A percentile compares a stretch with the other conserved stretches of the same genome.
phyloP scores from a whole-genome alignment of 495 filamentous ascomycete species.

The Penicillium canariense region DNA sequence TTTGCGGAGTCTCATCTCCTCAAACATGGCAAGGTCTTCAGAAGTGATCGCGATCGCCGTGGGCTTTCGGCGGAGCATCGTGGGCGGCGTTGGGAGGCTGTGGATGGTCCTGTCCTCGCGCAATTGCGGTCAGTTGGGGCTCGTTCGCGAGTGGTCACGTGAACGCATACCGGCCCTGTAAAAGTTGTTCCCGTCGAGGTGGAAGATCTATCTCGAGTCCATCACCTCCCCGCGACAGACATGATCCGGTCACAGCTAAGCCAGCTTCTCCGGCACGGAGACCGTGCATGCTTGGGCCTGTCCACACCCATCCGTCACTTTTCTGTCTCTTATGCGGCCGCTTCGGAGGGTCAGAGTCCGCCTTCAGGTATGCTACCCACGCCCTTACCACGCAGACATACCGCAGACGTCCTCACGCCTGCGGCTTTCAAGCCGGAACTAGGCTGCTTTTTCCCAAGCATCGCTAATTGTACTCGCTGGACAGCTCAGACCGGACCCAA shows the following conservation, averaged over 20 bases:
- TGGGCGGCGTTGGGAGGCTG: background rate
- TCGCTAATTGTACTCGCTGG: background rate
- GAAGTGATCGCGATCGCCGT: constrained; percentile 74
- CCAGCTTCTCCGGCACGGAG: constrained; percentile 18
- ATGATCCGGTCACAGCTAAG: constrained; percentile 36
- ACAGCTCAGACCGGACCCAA: background rate
- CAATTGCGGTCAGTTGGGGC: background rate
- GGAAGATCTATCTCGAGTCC: constrained; percentile 1
- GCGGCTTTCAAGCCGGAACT: too few relatives aligned
- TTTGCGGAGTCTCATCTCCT: constrained; percentile 53
- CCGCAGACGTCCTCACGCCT: background rate
- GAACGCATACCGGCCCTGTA: constrained; percentile 8
- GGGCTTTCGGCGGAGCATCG: constrained; percentile 79
- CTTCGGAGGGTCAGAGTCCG: constrained; percentile 19
- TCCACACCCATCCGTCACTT: constrained; percentile 28
- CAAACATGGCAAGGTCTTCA: constrained; percentile 75
- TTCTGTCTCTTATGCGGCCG: constrained; percentile 24
- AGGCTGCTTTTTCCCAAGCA: background rate
- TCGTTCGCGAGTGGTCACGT: constrained; percentile 8
- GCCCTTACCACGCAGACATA: background rate
- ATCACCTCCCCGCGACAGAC: constrained; percentile 13
- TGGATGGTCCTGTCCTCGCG: background rate
- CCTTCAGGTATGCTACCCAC: constrained; percentile 27
- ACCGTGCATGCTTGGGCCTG: constrained; percentile 15
- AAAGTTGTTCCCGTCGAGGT: constrained; percentile 13